phyloP scores from a whole-genome alignment of 73 alveolate species.

The Uronychia binucleata region DNA sequence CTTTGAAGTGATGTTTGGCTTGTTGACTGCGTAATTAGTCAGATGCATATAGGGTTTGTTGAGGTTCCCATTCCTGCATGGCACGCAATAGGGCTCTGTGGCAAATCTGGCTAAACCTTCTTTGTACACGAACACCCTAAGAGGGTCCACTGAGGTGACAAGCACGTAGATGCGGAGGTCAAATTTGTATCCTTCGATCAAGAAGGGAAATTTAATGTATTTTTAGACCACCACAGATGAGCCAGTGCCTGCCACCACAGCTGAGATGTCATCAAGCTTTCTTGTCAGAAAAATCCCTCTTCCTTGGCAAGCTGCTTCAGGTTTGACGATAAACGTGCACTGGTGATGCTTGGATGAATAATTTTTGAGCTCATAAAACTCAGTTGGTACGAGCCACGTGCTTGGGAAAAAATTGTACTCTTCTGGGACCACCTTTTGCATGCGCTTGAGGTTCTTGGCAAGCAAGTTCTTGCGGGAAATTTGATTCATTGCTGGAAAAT shows the following conservation, averaged over 20 bases:
- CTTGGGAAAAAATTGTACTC: conserved; percentile 73
- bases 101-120: conserved; percentile 74
- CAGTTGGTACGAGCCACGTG: conserved; percentile 83
- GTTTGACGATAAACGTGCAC: conserved; percentile 51
- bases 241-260: background rate
- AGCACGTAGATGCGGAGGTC: conserved; percentile 87
- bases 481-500: conserved; percentile 82
- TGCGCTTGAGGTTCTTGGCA: conserved; percentile 64
- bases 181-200: conserved; percentile 88
- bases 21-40: conserved; percentile 45
- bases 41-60: conserved; percentile 28
- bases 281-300: conserved; percentile 58
- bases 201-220: conserved; percentile 82
- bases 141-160: conserved; percentile 69
- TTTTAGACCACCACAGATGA: conserved; percentile 67
- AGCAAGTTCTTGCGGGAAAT: conserved; percentile 81
- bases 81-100: conserved; percentile 41
- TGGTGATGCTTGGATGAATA: conserved; percentile 25
- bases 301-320: conserved; percentile 69
- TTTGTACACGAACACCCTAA: conserved; percentile 45
- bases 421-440: conserved; percentile 69
- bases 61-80: conserved; percentile 4
- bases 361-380: conserved; percentile 64
- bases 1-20: conserved; percentile 1
- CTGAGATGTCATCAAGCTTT: conserved; percentile 16